phyloP scores from a whole-genome alignment of 257 asterid genomes.

The Jaltomata sinuosa region DNA sequence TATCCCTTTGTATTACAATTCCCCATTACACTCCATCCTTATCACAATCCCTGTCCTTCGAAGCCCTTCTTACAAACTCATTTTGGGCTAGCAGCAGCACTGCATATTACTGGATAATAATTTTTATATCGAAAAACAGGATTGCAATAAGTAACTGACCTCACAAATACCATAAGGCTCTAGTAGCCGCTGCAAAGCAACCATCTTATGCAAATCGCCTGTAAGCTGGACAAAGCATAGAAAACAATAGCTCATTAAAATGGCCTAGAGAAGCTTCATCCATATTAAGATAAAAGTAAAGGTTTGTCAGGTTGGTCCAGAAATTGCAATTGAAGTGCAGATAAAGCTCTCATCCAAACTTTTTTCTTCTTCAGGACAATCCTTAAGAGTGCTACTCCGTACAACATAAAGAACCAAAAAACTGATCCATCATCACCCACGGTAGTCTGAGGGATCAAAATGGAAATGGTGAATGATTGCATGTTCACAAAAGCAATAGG shows the following conservation, averaged over 20 bases:
- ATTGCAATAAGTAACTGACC: constrained; percentile 32
- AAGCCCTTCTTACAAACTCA: not conserved
- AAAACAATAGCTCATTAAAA: not conserved
- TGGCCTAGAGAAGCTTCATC: not conserved
- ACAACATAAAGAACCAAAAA: not conserved
- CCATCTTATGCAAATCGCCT: constrained; percentile 92
- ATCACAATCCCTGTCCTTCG: not conserved
- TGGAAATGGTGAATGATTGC: not conserved
- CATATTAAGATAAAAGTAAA: not conserved
- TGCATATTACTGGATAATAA: not conserved
- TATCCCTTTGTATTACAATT: not conserved
- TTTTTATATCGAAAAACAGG: not conserved
- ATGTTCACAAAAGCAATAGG: not conserved
- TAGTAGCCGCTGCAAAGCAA: constrained; percentile 85
- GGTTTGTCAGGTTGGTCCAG: not conserved
- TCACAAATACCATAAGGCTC: constrained; percentile 98
- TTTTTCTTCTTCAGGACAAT: not conserved
- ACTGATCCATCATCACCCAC: not conserved
- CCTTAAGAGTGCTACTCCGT: not conserved
- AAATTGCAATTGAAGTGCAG: not conserved
- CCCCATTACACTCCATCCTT: not conserved
- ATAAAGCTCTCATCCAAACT: not conserved
- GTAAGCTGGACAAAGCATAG: constrained; percentile 48
- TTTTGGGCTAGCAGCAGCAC: not conserved
- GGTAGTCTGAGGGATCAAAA: not conserved